These are phyloP conservation scores for Citrullus colocynthis DNA, from an alignment of 306 rosid species.

Conservation along the genomic window DNA sequence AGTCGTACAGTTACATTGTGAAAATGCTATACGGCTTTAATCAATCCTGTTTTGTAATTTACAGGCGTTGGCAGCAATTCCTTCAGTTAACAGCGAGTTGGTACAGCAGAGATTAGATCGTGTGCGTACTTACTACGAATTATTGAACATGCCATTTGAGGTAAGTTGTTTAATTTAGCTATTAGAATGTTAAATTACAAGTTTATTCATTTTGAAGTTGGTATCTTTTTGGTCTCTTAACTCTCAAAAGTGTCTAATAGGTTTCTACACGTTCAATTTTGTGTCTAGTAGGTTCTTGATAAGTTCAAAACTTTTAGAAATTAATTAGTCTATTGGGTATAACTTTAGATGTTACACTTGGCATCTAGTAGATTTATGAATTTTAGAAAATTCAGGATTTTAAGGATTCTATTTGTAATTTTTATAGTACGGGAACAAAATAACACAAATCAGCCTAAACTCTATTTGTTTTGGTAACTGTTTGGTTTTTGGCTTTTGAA, in stretches of 20 bases:
- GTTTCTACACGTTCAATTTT: too few relatives aligned
- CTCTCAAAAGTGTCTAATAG: too few relatives aligned
- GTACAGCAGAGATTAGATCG: slow-evolving; percentile 84
- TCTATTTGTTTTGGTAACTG: neutral
- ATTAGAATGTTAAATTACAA: neutral
- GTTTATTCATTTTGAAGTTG: too few relatives aligned
- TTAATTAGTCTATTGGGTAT: too few relatives aligned
- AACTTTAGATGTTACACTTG: too few relatives aligned
- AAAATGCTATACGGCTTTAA: neutral
- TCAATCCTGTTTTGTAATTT: neutral
- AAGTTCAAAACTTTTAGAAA: too few relatives aligned
- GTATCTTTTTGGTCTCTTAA: neutral
- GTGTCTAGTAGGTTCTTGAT: too few relatives aligned
- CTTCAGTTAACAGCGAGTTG: slow-evolving; percentile 68
- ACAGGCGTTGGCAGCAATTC: slow-evolving; percentile 96
- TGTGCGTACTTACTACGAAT: slow-evolving; percentile 92
- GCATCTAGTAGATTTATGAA: too few relatives aligned
- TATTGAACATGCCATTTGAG: slow-evolving; percentile 98
- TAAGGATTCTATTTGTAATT: too few relatives aligned
- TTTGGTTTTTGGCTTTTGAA: neutral
- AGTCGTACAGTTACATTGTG: neutral
- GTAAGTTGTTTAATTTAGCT: slow-evolving; percentile 31
- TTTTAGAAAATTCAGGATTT: too few relatives aligned
- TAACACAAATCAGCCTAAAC: too few relatives aligned
- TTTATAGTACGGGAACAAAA: too few relatives aligned